Conservation (phyloP, 805 yeast genomes). For the Lachancea nothofagi region DNA sequence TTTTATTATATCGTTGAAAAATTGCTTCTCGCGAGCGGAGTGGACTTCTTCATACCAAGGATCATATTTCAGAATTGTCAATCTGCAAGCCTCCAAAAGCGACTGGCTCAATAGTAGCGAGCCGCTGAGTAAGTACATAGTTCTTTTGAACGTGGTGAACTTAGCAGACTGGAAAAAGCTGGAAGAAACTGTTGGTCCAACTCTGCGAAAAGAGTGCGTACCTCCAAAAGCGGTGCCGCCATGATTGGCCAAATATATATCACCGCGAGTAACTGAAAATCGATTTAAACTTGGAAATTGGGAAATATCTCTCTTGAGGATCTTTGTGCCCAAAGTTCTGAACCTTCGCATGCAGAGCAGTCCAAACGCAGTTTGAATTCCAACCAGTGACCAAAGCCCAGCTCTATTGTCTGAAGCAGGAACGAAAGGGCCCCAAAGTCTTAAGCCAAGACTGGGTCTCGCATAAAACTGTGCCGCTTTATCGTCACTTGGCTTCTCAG, state of each 20-base stretch:
- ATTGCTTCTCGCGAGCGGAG: conserved; percentile 41
- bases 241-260: conserved; percentile 15
- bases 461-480: conserved; percentile 25
- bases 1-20: conserved; percentile 31
- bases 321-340: conserved; percentile 15
- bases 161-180: conserved; percentile 23
- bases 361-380: conserved; percentile 50
- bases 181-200: conserved; percentile 12
- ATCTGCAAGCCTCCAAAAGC: conserved; percentile 50
- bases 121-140: conserved; percentile 38
- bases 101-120: conserved; percentile 46
- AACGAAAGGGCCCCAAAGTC: conserved; percentile 63
- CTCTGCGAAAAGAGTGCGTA: conserved; percentile 19
- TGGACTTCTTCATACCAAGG: conserved; percentile 73
- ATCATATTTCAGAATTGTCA: conserved; percentile 43
- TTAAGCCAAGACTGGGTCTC: conserved; percentile 55
- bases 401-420: conserved; percentile 63
- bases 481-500: conserved; percentile 13
- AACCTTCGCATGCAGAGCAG: conserved; percentile 24
- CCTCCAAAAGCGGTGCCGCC: conserved; percentile 18
- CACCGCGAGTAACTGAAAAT: conserved; percentile 30
- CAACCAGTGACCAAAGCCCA: conserved; percentile 49
- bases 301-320: conserved; percentile 27
- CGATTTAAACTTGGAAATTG: conserved; percentile 32
- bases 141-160: conserved; percentile 29